Conservation (phyloP, 208 protist genomes). For the Leishmania amazonensis region DNA sequence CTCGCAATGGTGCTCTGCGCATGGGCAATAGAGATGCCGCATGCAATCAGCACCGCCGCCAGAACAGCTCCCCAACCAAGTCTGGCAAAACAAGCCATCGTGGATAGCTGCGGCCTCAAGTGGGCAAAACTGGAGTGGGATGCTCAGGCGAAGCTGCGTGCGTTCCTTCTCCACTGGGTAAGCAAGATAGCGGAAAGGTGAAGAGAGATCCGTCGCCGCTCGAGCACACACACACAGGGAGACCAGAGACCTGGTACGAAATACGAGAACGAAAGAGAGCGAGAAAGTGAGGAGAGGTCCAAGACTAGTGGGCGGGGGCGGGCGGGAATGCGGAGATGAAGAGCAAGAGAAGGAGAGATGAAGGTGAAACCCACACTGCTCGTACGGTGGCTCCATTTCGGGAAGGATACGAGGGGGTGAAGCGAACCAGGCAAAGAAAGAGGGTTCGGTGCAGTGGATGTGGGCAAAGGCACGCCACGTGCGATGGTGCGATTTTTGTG, state of each 20-base stretch:
- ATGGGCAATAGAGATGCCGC: not conserved
- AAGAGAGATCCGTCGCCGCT: not conserved
- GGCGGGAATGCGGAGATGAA: not conserved
- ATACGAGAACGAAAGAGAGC: constrained; percentile 4
- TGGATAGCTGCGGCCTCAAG: not conserved
- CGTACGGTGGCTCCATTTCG: not conserved
- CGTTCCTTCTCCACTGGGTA: not conserved
- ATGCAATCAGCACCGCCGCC: constrained; percentile 24
- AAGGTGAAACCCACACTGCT: not conserved
- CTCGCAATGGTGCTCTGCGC: not conserved
- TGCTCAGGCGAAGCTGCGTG: not conserved
- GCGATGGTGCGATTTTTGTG: not conserved
- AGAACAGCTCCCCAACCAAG: constrained; percentile 12
- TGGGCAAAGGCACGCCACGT: not conserved
- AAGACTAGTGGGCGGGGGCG: not conserved
- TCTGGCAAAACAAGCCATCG: constrained; percentile 19
- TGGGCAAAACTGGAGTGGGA: not conserved
- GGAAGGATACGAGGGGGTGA: not conserved
- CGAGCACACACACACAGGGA: not conserved
- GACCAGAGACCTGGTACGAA: not conserved
- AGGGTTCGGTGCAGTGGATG: not conserved
- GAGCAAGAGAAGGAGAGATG: not conserved
- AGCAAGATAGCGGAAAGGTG: not conserved
- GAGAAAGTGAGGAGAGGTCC: not conserved
- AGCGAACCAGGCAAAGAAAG: not conserved